Base-by-base conservation (phyloP, 495 filamentous ascomycete genomes). In the Penicillium lividum region DNA sequence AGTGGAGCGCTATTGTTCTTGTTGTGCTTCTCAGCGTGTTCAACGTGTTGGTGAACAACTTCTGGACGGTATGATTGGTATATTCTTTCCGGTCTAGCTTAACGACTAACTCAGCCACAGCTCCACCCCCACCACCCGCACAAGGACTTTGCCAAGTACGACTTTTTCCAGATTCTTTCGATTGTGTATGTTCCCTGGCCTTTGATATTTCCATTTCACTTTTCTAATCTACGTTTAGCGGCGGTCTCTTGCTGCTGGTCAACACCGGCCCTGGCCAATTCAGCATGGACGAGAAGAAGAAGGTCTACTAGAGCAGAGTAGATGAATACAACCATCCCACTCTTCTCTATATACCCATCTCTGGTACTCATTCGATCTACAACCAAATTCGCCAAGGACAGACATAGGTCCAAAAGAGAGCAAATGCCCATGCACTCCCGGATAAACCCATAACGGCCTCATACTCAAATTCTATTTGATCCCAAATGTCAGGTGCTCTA, bases 201-300 rank as follows among this genome's bases (percentile, higher is more conserved):
- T 11, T 15, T 29, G 8, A 40, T 5, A 22, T 60, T 15, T 45
- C 2, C 28, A 6, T 36, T n/a, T 31, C 1, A 13, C 10, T 27
- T n/a, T 27, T 34, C 70, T 72, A 73, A 70, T 56, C 4, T 36
- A 15, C 43, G 50, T 27, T 51, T 33, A 89, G 86, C 59, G 94
- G 94, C 55, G 94, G 94, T 67, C 87, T 98, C 47, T 80, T 98
- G 48, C 86, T 98, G 56, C 83, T 98, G 54, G 91, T 97, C 74
- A 98, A 98, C 84, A 97, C 93, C 86, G 94, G 94, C 54, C 95
- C 94, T 11, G 94, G 94, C 48, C 90, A 96, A 76, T 88, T 97
- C 79, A 95, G 90, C 73, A 91, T 98, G 75, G 94, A 98, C 73
- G 95, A 98, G 84, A 98, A 98, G 88, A 98, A 98, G 88, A 98